phyloP scores from a whole-genome alignment of 352 stramenopile species.

The Globisporangium splendens region DNA sequence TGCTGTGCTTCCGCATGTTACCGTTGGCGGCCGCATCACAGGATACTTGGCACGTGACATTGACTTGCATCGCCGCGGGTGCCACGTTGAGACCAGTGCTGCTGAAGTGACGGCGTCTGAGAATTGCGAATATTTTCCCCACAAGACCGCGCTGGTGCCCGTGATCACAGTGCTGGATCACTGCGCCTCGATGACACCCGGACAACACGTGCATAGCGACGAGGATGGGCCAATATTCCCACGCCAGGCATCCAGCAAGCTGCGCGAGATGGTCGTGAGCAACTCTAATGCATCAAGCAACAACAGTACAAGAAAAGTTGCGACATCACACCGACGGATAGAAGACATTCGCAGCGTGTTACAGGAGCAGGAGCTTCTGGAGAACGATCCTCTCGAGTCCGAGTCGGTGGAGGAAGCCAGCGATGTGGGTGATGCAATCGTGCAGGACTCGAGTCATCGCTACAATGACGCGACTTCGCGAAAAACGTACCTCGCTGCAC shows the following conservation, averaged over 20 bases:
- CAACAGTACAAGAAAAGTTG: background rate
- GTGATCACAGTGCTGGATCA: conserved; percentile 55
- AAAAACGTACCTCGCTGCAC: background rate
- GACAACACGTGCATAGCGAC: too few relatives aligned
- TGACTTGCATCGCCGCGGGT: conserved; percentile 44
- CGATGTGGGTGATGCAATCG: background rate
- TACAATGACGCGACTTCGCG: conserved; percentile 2
- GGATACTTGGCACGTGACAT: conserved; percentile 62
- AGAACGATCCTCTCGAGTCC: background rate
- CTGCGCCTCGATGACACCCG: background rate
- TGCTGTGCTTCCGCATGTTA: conserved; percentile 39
- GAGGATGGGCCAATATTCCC: background rate
- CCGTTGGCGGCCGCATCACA: conserved; percentile 45
- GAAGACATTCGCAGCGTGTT: background rate
- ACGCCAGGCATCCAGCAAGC: background rate
- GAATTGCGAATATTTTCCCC: conserved; percentile 67
- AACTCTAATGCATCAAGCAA: background rate
- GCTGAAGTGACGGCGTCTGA: conserved; percentile 34
- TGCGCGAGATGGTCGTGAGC: background rate
- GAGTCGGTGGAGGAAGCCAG: too few relatives aligned
- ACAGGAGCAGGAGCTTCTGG: background rate
- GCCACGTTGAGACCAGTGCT: conserved; percentile 20
- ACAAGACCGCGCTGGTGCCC: conserved; percentile 54
- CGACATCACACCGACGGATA: background rate
- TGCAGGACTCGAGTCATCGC: background rate